A percentile compares a stretch with the other conserved stretches of the same genome.
Conservation (phyloP, 306 rosid species). For the Biancaea sappan region DNA sequence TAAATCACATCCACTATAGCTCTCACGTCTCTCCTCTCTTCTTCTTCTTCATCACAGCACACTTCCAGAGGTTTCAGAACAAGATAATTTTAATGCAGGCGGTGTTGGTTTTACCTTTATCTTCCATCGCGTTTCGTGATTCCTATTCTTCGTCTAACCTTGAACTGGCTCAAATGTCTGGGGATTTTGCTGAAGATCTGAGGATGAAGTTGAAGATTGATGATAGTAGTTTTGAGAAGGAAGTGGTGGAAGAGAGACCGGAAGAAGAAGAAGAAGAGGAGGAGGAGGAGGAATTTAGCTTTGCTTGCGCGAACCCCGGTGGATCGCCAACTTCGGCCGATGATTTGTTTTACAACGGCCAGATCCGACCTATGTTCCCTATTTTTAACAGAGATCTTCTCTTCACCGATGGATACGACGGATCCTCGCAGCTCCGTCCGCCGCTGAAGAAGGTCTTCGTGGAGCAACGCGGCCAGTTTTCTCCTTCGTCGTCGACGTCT, state of each 20-base stretch:
- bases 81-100: neutral
- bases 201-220: neutral
- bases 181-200: neutral
- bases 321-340: slow-evolving; percentile 51
- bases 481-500: slow-evolving; percentile 22
- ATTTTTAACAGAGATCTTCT: slow-evolving; percentile 42
- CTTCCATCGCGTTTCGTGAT: neutral
- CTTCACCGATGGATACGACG: slow-evolving; percentile 1
- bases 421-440: slow-evolving; percentile 17
- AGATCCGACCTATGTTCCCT: slow-evolving; percentile 50
- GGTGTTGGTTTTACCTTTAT: neutral
- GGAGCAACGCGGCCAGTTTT: slow-evolving; percentile 27
- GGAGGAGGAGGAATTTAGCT: slow-evolving; percentile 54
- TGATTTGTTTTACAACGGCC: slow-evolving; percentile 58
- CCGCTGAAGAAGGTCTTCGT: slow-evolving; percentile 60
- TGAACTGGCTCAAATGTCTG: neutral
- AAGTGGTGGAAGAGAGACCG: neutral
- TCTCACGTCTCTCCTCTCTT: neutral
- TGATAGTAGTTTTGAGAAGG: neutral
- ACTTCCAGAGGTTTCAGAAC: neutral
- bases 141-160: neutral
- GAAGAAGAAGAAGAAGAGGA: neutral
- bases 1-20: neutral
- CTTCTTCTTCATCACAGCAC: neutral
- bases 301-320: slow-evolving; percentile 42